Conservation (phyloP, 2,329 filamentous ascomycete species). For the Cercospora sp. region DNA sequence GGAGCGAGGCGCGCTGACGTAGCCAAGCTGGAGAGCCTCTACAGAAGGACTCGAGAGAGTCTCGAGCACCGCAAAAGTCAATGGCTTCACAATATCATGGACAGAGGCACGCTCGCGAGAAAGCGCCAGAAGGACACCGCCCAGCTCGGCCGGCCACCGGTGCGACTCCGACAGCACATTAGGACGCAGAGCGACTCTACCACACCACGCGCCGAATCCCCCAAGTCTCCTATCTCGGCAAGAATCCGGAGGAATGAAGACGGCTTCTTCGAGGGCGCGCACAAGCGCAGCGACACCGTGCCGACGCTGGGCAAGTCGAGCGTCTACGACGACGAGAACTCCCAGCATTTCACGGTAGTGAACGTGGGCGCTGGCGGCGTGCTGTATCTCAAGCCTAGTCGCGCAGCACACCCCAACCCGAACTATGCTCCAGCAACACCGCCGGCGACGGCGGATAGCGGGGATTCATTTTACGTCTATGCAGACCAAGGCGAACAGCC, state of each 20-base stretch:
- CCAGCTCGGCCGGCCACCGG: conserved; percentile 25
- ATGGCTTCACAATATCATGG: conserved; percentile 30
- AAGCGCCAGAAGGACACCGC: conserved; percentile 31
- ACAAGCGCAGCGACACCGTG: conserved; percentile 25
- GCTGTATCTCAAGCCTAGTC: conserved; percentile 47
- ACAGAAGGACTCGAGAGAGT: conserved; percentile 18
- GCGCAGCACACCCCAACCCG: conserved; percentile 27
- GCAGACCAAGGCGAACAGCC: conserved; percentile 20
- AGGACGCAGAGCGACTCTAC: conserved; percentile 18
- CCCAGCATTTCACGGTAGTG: conserved; percentile 49
- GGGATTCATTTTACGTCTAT: conserved; percentile 20
- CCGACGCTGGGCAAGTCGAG: conserved; percentile 26
- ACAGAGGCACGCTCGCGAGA: conserved; percentile 30
- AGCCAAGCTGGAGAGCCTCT: conserved; percentile 18
- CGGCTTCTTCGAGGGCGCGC: conserved; percentile 21
- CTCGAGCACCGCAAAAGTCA: conserved; percentile 15
- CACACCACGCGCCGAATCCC: conserved; percentile 8
- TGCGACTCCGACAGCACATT: conserved; percentile 22
- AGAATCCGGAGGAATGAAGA: conserved; percentile 29
- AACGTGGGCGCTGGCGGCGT: conserved; percentile 51
- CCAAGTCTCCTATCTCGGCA: conserved; percentile 17
- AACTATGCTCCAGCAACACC: conserved; percentile 34
- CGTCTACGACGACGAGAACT: conserved; percentile 28
- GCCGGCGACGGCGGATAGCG: conserved; percentile 31
- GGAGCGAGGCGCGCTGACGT: conserved; percentile 22